phyloP scores from a whole-genome alignment of 2,329 filamentous ascomycete species.

The Leptographium wingfieldii region DNA sequence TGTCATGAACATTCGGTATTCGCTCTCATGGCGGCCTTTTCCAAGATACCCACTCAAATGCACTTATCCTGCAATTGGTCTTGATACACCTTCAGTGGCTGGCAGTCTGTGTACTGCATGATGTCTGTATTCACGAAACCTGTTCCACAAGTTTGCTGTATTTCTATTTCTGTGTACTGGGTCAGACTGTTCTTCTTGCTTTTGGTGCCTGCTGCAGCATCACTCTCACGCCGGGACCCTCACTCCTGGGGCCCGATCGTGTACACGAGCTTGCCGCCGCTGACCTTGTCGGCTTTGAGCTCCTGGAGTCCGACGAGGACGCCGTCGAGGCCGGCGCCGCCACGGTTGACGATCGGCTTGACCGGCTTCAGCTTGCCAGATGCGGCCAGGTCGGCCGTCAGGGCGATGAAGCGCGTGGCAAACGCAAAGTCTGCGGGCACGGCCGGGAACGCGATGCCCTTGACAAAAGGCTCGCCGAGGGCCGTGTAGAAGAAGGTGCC shows the following conservation, averaged over 20 bases:
- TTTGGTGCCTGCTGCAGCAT: neutral
- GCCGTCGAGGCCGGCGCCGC: slow-evolving; percentile 19
- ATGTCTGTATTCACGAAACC: no score
- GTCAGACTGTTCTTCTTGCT: no score
- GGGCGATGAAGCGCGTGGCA: slow-evolving; percentile 22
- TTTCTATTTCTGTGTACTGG: neutral
- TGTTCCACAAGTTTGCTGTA: neutral
- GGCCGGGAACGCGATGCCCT: slow-evolving; percentile 7
- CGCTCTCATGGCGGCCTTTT: no score
- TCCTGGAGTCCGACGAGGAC: slow-evolving; percentile 19
- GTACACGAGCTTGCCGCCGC: slow-evolving; percentile 27
- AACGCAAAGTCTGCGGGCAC: slow-evolving; percentile 18
- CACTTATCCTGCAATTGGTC: no score
- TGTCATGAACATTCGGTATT: no score
- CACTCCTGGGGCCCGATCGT: slow-evolving; percentile 2
- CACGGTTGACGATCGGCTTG: slow-evolving; percentile 15
- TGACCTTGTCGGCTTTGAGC: slow-evolving; percentile 20
- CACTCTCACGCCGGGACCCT: neutral
- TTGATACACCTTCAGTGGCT: no score
- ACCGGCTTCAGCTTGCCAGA: slow-evolving; percentile 22
- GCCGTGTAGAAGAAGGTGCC: slow-evolving; percentile 20
- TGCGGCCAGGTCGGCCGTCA: slow-evolving; percentile 19
- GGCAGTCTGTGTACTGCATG: no score
- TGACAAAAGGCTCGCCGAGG: slow-evolving; percentile 19
- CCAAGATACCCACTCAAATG: no score